A percentile compares a stretch with the other conserved stretches of the same genome.
Evolutionary conservation across 306 rosid genomes (phyloP).

Genomic region (Prunus armeniaca): DNA sequence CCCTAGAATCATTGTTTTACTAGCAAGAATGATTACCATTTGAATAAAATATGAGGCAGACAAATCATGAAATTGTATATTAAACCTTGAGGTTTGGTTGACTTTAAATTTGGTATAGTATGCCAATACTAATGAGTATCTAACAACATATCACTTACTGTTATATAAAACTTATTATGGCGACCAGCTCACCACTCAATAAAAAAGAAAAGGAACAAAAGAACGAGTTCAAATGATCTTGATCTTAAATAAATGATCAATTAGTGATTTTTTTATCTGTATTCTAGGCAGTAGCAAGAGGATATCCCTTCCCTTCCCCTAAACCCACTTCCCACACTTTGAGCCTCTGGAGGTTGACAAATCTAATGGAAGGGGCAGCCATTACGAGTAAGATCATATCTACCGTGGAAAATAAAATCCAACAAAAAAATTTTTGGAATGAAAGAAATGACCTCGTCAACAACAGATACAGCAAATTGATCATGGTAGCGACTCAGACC

Average conservation of each 20-base stretch:
- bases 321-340: background rate
- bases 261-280: background rate
- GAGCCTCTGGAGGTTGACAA: background rate
- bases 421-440: slow-evolving; percentile 12
- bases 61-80: background rate
- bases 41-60: background rate
- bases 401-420: slow-evolving; percentile 13
- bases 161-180: background rate
- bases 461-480: slow-evolving; percentile 91
- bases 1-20: background rate
- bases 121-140: background rate
- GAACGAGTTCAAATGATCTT: background rate
- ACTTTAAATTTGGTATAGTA: background rate
- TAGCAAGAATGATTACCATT: background rate
- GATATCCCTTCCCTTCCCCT: background rate
- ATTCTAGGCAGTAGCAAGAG: background rate
- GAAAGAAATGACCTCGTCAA: slow-evolving; percentile 74
- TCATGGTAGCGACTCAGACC: slow-evolving; percentile 98
- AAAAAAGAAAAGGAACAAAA: background rate
- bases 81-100: background rate
- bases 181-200: background rate
- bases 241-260: background rate
- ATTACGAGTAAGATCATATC: background rate
- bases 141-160: background rate
- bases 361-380: background rate